These are phyloP conservation scores for Nemania abortiva DNA, from an alignment of 2,329 filamentous ascomycete species.

Conservation along the genomic window DNA sequence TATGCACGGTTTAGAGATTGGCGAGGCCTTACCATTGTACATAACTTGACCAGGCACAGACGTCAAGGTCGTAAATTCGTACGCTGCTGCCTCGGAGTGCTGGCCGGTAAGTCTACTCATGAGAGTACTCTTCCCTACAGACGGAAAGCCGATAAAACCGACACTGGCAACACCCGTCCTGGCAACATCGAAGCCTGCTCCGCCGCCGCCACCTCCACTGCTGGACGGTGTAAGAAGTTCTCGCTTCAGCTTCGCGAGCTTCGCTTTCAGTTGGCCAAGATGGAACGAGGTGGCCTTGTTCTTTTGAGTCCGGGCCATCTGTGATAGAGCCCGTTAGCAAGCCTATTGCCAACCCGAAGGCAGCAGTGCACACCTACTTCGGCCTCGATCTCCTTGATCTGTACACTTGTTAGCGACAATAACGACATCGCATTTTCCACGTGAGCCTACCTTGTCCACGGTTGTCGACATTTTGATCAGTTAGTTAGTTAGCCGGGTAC, in stretches of 20 bases:
- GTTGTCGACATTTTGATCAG: slow-evolving; percentile 87
- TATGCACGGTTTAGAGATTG: slow-evolving; percentile 5
- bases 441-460: slow-evolving; percentile 83
- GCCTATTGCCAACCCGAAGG: slow-evolving; percentile 20
- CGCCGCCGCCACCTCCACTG: slow-evolving; percentile 85
- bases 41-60: slow-evolving; percentile 95
- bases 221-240: slow-evolving; percentile 88
- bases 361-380: slow-evolving; percentile 72
- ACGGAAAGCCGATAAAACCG: slow-evolving; percentile 98
- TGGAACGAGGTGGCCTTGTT: slow-evolving; percentile 96
- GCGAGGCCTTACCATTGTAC: slow-evolving; percentile 77
- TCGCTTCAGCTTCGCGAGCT: slow-evolving; percentile 96
- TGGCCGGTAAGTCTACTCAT: slow-evolving; percentile 96
- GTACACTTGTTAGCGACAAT: slow-evolving; percentile 53
- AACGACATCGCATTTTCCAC: slow-evolving; percentile 31
- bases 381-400: slow-evolving; percentile 97
- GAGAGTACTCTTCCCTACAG: slow-evolving; percentile 96
- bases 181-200: slow-evolving; percentile 94
- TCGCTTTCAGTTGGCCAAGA: slow-evolving; percentile 96
- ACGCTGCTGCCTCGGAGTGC: slow-evolving; percentile 96
- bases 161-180: slow-evolving; percentile 97
- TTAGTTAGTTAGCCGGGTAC: neutral
- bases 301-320: slow-evolving; percentile 98
- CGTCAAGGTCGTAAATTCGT: slow-evolving; percentile 98
- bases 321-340: slow-evolving; percentile 40